These are phyloP conservation scores for Alternaria panax DNA, from an alignment of 2,329 filamentous ascomycete species.

Conservation along the genomic window DNA sequence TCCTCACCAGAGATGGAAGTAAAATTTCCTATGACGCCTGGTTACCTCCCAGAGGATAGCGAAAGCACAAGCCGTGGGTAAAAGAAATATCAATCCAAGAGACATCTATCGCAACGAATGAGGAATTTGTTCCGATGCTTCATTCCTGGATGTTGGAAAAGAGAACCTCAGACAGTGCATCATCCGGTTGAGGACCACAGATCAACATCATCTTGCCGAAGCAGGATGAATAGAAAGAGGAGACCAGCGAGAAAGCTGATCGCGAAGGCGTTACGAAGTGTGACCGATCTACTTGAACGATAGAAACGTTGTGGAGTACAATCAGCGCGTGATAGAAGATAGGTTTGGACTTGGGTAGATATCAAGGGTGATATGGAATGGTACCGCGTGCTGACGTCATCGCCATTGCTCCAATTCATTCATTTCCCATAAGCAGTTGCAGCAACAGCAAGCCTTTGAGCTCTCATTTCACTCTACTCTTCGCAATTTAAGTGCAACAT, in stretches of 20 bases:
- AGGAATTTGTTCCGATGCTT: too few species aligned
- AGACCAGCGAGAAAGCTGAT: neutral
- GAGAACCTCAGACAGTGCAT: too few species aligned
- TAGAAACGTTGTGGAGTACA: neutral
- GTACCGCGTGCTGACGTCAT: neutral
- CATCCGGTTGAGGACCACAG: too few species aligned
- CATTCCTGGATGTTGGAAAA: too few species aligned
- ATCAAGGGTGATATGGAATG: neutral
- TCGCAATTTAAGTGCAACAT: neutral
- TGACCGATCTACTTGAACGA: fast-evolving
- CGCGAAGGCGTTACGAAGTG: too few species aligned
- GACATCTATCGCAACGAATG: too few species aligned
- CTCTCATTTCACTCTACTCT: neutral
- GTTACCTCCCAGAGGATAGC: too few species aligned
- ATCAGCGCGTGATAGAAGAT: neutral
- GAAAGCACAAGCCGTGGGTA: too few species aligned
- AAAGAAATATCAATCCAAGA: too few species aligned
- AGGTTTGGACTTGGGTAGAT: neutral
- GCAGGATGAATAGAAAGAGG: neutral
- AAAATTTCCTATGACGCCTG: too few species aligned
- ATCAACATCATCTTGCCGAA: neutral
- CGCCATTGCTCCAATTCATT: fast-evolving
- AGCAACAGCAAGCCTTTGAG: neutral
- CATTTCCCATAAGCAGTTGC: neutral
- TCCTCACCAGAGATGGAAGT: too few species aligned